Evolutionary conservation across 306 rosid species (phyloP).

Genomic region (Lathyrus aphaca): DNA sequence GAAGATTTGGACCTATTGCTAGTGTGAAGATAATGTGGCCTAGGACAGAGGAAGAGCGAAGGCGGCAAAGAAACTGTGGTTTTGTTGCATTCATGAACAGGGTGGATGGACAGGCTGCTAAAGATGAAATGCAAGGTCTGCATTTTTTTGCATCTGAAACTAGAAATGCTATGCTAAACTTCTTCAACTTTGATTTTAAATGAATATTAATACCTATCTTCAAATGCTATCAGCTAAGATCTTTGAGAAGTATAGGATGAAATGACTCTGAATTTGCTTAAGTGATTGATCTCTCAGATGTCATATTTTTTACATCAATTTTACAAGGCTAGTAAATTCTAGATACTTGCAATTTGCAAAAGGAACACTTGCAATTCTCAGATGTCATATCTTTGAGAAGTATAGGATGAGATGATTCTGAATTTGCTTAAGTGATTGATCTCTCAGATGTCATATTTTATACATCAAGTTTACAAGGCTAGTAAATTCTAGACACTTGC

Average conservation of each 20-base stretch:
- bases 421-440: not conserved
- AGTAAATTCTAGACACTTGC: not conserved
- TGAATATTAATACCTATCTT: constrained; percentile 4
- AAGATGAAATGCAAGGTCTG: constrained; percentile 99
- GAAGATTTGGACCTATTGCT: constrained; percentile 99
- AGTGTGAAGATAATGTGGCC: constrained; percentile 99
- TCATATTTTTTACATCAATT: not conserved
- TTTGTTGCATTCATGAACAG: constrained; percentile 99
- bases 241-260: not conserved
- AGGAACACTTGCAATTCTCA: too few relatives aligned
- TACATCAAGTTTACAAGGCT: not conserved
- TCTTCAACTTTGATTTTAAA: constrained; percentile 25
- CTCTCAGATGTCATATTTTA: constrained; percentile 1
- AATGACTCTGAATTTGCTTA: not conserved
- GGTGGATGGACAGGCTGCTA: constrained; percentile 98
- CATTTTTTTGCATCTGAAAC: constrained; percentile 27
- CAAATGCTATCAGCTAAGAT: constrained; percentile 18
- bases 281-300: not conserved
- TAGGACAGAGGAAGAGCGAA: constrained; percentile 97
- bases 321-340: constrained; percentile 7
- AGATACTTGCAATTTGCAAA: not conserved
- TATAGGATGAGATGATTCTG: too few relatives aligned
- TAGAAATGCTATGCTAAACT: constrained; percentile 8
- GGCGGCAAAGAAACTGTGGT: constrained; percentile 99
- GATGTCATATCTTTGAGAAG: too few relatives aligned